A percentile compares a stretch with the other conserved stretches of the same genome.
These are phyloP conservation scores for Tuber indicum DNA, from an alignment of 495 filamentous ascomycete genomes.

Conservation along the genomic window DNA sequence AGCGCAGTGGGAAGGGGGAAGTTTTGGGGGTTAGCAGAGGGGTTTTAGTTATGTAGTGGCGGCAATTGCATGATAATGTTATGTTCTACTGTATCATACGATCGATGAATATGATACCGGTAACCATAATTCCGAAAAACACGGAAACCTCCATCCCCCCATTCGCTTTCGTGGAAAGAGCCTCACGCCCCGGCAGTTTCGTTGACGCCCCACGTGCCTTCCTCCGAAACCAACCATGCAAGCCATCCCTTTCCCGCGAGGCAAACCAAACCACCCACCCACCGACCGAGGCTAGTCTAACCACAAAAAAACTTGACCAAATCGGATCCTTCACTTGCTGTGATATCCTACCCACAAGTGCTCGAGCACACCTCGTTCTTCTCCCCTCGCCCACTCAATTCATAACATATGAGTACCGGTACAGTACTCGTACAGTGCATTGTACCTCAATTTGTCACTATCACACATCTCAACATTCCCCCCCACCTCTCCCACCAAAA, in stretches of 20 bases:
- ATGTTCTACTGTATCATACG: too few relatives aligned
- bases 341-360: too few relatives aligned
- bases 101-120: too few relatives aligned
- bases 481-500: not conserved
- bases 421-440: not conserved
- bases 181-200: not conserved
- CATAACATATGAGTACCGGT: not conserved
- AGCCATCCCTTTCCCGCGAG: not conserved
- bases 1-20: constrained; percentile 40
- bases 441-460: not conserved
- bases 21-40: too few relatives aligned
- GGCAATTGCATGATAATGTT: too few relatives aligned
- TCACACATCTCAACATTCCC: not conserved
- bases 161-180: not conserved
- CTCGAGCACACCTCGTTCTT: too few relatives aligned
- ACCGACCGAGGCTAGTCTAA: not conserved
- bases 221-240: not conserved
- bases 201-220: not conserved
- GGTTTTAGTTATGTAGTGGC: too few relatives aligned
- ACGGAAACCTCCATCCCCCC: not conserved
- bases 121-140: not conserved
- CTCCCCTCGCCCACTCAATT: not conserved
- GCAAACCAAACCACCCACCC: not conserved
- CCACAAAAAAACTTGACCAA: not conserved
- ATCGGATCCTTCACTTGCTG: too few relatives aligned